A percentile compares a stretch with the other conserved stretches of the same genome.
Evolutionary conservation across 352 stramenopile genomes (phyloP).

Genomic region (Thalassiosira sp.): DNA sequence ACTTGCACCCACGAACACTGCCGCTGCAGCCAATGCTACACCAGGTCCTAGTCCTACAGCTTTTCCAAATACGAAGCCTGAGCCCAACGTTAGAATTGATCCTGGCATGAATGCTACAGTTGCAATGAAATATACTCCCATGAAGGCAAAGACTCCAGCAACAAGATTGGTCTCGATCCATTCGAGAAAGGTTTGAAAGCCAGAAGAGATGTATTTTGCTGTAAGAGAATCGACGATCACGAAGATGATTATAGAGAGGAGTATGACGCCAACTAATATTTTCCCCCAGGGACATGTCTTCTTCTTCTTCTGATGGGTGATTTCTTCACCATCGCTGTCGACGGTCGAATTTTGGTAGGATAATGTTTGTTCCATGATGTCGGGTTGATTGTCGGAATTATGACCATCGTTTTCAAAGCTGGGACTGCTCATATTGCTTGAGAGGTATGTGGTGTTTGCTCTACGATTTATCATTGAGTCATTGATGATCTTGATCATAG

Average conservation of each 20-base stretch:
- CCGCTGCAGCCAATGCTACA: slow-evolving; percentile 62
- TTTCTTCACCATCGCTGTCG: not conserved
- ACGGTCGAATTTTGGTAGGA: slow-evolving; percentile 10
- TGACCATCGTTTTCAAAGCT: not conserved
- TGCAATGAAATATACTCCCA: slow-evolving; percentile 69
- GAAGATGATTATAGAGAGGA: slow-evolving; percentile 37
- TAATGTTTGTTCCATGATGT: slow-evolving; percentile 14
- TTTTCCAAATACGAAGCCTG: slow-evolving; percentile 79
- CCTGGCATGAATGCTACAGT: slow-evolving; percentile 82
- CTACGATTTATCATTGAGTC: too few species aligned
- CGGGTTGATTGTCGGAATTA: not conserved
- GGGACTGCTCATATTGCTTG: too few species aligned
- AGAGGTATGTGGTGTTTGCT: too few species aligned
- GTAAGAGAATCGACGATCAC: slow-evolving; percentile 67
- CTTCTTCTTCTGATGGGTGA: not conserved
- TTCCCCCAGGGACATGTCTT: slow-evolving; percentile 17
- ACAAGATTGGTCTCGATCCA: slow-evolving; percentile 66
- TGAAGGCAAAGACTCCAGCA: slow-evolving; percentile 66
- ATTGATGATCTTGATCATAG: too few species aligned
- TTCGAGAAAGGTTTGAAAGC: slow-evolving; percentile 58
- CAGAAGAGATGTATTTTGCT: slow-evolving; percentile 31
- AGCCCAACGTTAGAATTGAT: slow-evolving; percentile 80
- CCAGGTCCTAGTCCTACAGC: slow-evolving; percentile 63
- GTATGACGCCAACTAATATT: slow-evolving; percentile 6
- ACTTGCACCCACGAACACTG: slow-evolving; percentile 79